These are phyloP conservation scores for Curvularia sp. DNA, from an alignment of 2,329 filamentous ascomycete genomes.

Conservation along the genomic window DNA sequence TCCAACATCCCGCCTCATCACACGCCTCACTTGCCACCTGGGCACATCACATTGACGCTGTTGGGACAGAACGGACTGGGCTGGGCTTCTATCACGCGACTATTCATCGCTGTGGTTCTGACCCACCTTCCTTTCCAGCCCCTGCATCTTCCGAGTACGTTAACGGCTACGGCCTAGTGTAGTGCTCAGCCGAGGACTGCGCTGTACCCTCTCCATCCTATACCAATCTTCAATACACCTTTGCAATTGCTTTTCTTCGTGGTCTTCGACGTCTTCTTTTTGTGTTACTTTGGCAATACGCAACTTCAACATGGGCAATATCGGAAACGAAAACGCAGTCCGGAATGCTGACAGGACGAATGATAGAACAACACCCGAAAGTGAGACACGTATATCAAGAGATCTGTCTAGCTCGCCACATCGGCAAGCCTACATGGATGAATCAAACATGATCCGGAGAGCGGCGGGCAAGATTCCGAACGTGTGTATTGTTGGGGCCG, in stretches of 20 bases:
- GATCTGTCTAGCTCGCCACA: constrained; percentile 46
- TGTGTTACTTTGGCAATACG: neutral
- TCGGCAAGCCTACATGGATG: constrained; percentile 30
- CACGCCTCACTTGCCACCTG: constrained; percentile 27
- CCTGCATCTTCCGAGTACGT: constrained; percentile 11
- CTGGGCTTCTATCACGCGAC: constrained; percentile 10
- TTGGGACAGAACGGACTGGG: neutral
- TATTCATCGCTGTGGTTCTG: neutral
- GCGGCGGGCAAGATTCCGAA: constrained; percentile 56
- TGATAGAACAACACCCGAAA: constrained; percentile 24
- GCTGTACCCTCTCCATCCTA: neutral
- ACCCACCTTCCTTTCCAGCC: constrained; percentile 1
- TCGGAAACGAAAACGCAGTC: constrained; percentile 37
- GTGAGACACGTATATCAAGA: constrained; percentile 43
- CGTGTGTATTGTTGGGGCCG: constrained; percentile 73
- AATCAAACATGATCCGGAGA: constrained; percentile 42
- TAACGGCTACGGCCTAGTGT: constrained; percentile 6
- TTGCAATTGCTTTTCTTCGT: neutral
- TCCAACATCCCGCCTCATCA: constrained; percentile 31
- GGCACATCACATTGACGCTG: constrained; percentile 10
- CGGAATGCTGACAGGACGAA: constrained; percentile 39
- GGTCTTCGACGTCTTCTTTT: neutral
- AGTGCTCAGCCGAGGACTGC: neutral
- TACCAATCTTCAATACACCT: neutral
- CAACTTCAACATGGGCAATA: constrained; percentile 27